A percentile compares a stretch with the other conserved stretches of the same genome.
phyloP scores from a whole-genome alignment of 139 green algal genomes.

The Tetraselmis chui region DNA sequence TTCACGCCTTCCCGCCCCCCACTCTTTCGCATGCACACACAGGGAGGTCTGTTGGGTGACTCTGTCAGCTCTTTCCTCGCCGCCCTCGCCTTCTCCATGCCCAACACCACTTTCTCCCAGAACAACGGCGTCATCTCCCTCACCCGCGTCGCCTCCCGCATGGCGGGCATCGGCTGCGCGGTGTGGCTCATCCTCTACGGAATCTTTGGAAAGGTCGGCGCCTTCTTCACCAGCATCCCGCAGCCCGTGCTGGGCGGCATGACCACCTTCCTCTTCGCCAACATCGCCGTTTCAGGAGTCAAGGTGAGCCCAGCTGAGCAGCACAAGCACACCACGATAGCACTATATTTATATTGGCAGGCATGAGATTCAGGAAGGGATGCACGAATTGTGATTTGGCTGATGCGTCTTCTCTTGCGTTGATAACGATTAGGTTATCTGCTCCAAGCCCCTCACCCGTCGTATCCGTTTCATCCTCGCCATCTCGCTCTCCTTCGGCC shows the following conservation, averaged over 20 bases:
- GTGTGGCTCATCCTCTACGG: slow-evolving; percentile 30
- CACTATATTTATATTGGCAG: too few relatives aligned
- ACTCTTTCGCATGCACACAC: too few relatives aligned
- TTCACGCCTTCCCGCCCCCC: too few relatives aligned
- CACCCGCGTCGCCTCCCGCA: slow-evolving; percentile 10
- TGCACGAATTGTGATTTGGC: background rate
- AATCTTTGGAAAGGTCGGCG: slow-evolving; percentile 18
- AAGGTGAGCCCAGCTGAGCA: slow-evolving; percentile 44
- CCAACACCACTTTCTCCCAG: slow-evolving; percentile 26
- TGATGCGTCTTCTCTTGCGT: background rate
- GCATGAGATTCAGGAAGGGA: background rate
- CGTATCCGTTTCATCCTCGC: slow-evolving; percentile 55
- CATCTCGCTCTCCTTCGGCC: slow-evolving; percentile 22
- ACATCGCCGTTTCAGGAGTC: slow-evolving; percentile 48
- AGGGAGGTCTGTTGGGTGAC: slow-evolving; percentile 2
- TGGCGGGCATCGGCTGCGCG: slow-evolving; percentile 12
- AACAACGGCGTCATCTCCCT: slow-evolving; percentile 79
- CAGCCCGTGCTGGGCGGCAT: slow-evolving; percentile 64
- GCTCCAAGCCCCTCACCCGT: slow-evolving; percentile 26
- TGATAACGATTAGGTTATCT: slow-evolving; percentile 40
- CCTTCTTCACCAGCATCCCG: slow-evolving; percentile 18
- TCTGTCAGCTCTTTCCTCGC: background rate
- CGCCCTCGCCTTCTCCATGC: slow-evolving; percentile 3
- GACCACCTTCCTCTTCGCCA: slow-evolving; percentile 62
- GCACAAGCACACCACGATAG: too few relatives aligned